Base-by-base conservation (phyloP, 345 rosid genomes). In the Gynandropsis gynandra region DNA sequence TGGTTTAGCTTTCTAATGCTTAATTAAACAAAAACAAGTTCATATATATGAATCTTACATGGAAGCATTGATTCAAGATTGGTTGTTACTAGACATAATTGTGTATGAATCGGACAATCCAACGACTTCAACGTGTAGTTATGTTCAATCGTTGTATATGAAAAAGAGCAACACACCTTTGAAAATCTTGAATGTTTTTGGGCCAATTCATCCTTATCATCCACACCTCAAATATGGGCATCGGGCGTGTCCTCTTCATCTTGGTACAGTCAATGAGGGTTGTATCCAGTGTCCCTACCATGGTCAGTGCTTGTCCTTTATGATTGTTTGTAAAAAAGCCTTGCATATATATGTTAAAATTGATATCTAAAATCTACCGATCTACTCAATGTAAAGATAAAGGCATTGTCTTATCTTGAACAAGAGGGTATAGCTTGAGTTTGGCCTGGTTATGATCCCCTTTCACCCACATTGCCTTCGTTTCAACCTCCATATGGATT, bases 201-300 rank as follows among this genome's bases (percentile, higher is more conserved):
- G 98, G 69, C 96, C 98, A 10, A 84, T 87, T 61, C 86, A 74
- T 60, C 74, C 89, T 57, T 90, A 87, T 61, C 73, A 74, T 60
- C 79, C 81, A 15, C 66, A 56, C 24, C 69, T 90, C 35, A 90
- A 82, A 82, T 80, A 90, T 35, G 89, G 96, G 36, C 98, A 92
- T 70, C 77, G 98, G 71, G 96, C 98, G 2, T 92, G 98, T 49
- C 96, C 98, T 34, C 98, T 92, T 67, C 73, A 92, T 67, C 98
- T 92, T 54, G 98, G 98, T 53, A 77, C 89, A 0, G 87, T 92
- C 31, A 92, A 80, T 21, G 81, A 92, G 49, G 98, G 98, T 12
- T 92, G 93, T 31, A 84, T 92, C 62, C 87, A 77, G 47, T 92
- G 98, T 68, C 96, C 98, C 37, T 92, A 92, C 70, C 98, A 92